These are phyloP conservation scores for Gracilaria domingensis DNA, from an alignment of 23 red algal genomes.

Conservation along the genomic window DNA sequence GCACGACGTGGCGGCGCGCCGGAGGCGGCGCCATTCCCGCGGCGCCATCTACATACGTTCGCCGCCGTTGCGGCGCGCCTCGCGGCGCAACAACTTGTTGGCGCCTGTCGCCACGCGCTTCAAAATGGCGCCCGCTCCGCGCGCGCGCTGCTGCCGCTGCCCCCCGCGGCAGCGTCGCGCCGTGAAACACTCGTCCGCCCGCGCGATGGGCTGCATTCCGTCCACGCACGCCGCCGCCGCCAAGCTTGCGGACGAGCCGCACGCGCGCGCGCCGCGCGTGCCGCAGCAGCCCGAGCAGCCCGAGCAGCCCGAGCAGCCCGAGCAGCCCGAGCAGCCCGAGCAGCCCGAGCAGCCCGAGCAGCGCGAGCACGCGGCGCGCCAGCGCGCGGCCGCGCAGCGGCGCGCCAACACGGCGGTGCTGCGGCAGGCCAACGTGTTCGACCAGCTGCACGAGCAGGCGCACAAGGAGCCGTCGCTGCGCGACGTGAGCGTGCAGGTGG, in stretches of 20 bases:
- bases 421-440: conserved; percentile 10
- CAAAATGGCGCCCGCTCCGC: neutral
- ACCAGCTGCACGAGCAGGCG: conserved; percentile 19
- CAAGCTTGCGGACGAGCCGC: too few species aligned
- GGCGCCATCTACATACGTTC: too few species aligned
- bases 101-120: neutral
- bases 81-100: neutral
- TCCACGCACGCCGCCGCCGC: neutral
- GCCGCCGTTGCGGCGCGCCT: neutral
- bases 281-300: too few species aligned
- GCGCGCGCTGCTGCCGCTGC: too few species aligned
- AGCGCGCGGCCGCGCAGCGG: neutral
- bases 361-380: neutral
- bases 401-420: neutral
- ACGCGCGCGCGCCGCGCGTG: too few species aligned
- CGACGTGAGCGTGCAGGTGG: neutral
- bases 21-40: too few species aligned
- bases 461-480: conserved; percentile 12
- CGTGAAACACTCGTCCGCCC: too few species aligned
- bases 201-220: conserved; percentile 18
- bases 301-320: too few species aligned
- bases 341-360: too few species aligned
- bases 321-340: too few species aligned
- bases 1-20: neutral
- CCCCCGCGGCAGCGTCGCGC: too few species aligned